Base-by-base conservation (phyloP, 2,329 filamentous ascomycete species). In the Hypomyces rosellus region DNA sequence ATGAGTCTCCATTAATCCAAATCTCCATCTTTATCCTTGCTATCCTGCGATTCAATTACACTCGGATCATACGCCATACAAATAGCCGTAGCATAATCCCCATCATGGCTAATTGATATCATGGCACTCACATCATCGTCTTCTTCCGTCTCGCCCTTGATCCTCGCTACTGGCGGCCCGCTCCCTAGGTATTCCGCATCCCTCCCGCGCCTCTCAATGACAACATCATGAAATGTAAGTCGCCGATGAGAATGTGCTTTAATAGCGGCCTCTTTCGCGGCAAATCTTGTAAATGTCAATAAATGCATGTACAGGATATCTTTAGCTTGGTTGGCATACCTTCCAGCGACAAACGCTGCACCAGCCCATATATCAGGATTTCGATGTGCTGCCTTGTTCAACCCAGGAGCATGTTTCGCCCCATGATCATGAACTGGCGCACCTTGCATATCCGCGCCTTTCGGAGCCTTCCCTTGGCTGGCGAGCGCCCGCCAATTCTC, bases 21-120 rank as follows among this genome's bases (percentile, higher is more conserved):
- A 3, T 30, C 20, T 20, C 20, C 25, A 8, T 30, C 25, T 30
- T 25, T 5, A 22, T 25, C 14, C 40, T 42, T 18, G 8, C 15
- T 3, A 42, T 14, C 18, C 20, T 25, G 13, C 11, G 7, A 18
- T 42, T 22, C 44, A 12, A 30, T 20, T 14, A 54, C 54, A 30
- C 52, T 52, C 44, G 50, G 48, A 30, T 58, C 54, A 46, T 59
- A 45, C n/a, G 78, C 81, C 34, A 89, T 56, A 55, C 84, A 87
- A 1, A 85, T 74, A 6, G 86, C 86, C 16, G 78, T 84, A 9
- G 89, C 89, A 68, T 90, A 95, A 7, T 89, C 85, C 2, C 81
- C 84, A 66, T 96, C 91, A 65, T 96, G 91, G 61, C 86, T 93
- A 59, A 96, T 95, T 53, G 86, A 92, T 41, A 96, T 64, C 60